These are phyloP conservation scores for Psilocybe cyanescens DNA, from an alignment of 768 basidiomycete genomes.

Conservation along the genomic window DNA sequence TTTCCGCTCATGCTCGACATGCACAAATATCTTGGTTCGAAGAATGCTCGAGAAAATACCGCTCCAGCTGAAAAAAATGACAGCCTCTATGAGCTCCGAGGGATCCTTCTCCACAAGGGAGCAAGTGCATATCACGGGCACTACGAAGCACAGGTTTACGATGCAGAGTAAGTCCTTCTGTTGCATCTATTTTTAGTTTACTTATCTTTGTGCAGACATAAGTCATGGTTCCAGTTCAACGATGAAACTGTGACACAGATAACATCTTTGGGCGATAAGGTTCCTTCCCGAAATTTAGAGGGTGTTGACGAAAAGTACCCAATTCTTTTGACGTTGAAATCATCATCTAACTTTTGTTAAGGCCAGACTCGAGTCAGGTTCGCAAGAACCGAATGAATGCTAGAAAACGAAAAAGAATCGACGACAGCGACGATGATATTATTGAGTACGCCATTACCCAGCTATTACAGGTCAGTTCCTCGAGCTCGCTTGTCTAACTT, in stretches of 20 bases:
- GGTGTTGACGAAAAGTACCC: slow-evolving; percentile 15
- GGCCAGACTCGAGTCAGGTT: slow-evolving; percentile 30
- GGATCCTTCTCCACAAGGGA: slow-evolving; percentile 89
- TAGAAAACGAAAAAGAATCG: slow-evolving; percentile 57
- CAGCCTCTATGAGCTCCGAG: slow-evolving; percentile 79
- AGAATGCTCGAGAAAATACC: slow-evolving; percentile 22
- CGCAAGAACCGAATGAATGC: slow-evolving; percentile 40
- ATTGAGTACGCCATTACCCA: slow-evolving; percentile 12
- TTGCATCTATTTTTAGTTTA: neutral
- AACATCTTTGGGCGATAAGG: slow-evolving; percentile 53
- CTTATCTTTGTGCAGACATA: slow-evolving; percentile 43
- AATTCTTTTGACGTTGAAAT: neutral
- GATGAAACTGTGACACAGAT: slow-evolving; percentile 83
- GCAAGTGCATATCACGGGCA: slow-evolving; percentile 91
- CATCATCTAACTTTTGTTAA: slow-evolving; percentile 13
- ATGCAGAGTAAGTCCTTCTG: slow-evolving; percentile 55
- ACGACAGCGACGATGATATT: slow-evolving; percentile 62
- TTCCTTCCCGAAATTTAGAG: slow-evolving; percentile 30
- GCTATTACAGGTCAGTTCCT: neutral
- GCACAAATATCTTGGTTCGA: slow-evolving; percentile 57
- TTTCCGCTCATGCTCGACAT: slow-evolving; percentile 81
- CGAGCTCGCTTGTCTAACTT: neutral
- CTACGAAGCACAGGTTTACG: slow-evolving; percentile 86
- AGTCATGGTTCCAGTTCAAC: slow-evolving; percentile 91
- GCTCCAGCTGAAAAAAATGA: slow-evolving; percentile 16